Evolutionary conservation across 2,329 filamentous ascomycete species (phyloP), one percentile per base, ranked within the genome.

Genomic region (Coniochaeta pulveracea): DNA sequence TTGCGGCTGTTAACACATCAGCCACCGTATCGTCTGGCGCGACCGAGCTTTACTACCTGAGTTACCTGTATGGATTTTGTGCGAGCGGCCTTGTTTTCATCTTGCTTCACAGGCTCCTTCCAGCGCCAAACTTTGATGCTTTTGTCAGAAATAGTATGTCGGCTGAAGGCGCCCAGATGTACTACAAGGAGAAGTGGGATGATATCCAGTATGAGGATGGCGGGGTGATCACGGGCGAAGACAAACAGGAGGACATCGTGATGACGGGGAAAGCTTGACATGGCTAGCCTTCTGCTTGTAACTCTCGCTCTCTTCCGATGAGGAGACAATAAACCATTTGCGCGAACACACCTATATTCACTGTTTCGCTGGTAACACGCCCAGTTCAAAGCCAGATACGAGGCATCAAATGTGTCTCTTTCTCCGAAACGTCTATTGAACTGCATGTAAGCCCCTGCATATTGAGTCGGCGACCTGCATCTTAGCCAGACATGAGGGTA

Each of bases 41-140:
- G 31, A 60, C 40, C 0, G 52, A 61, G 36, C 43, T 61, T 1
- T 61, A 59, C 38, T 50, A 50, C 38, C 42, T 59, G 32, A 59
- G 56, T 39, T 61, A 58, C 21, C 14, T 60, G 0, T 60, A 59
- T 8, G 57, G 57, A 0, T 57, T 60, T 18, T 22, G 54, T 1
- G 45, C 53, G 1, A 58, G 55, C 23, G 55, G 41, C 1, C 3
- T 48, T 2, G 44, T 57, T 1, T 58, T 52, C 26, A 33, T 42
- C 2, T 10, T 45, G 1, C 47, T 61, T 7, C 57, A 61, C 30
- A 14, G 26, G 4, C 4, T 40, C 0, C 49, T 58, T 16, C 57
- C 57, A 1, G 44, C 33, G 15, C 41, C 8, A 14, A 33, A 12
- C 4, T 36, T 59, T 0, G 44, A 55, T 12, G 37, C 39, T 0